Base-by-base conservation (phyloP, 2,329 filamentous ascomycete species). In the Ceratocystiopsis brevicomis region DNA sequence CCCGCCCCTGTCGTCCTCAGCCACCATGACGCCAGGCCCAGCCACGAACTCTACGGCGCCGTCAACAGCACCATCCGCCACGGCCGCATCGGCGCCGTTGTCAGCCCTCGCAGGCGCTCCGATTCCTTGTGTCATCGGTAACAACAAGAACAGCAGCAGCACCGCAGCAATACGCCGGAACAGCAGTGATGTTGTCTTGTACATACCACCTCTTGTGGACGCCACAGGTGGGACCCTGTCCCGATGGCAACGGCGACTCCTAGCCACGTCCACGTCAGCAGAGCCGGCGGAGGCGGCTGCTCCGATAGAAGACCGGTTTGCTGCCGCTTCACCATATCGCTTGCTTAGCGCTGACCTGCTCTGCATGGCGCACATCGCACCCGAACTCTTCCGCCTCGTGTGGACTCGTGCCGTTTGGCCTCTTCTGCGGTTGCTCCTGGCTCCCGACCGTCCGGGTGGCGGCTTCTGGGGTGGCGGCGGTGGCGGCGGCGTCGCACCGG, bases 141-240 rank as follows among this genome's bases (percentile, higher is more conserved):
- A 8, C 38, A 6, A 11, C 13, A 13, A 16, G 3, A 13, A 13
- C 38, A 10, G 14, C 19, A 39, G 13, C 19, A 21, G n/a, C 38
- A 14, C n/a, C 32, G n/a, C 6, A 33, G 19, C 17, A 8, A 38
- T 25, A 50, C 52, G 4, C 37, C 11, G 25, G 25, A 30, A 30
- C 25, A 38, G 30, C 18, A 17, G 35, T 21, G 42, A 38, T 39
- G 34, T 34, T 15, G 46, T 59, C 17, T 57, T 54, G 0, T 61
- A 57, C 47, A 55, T 60, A 40, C 58, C 59, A 15, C 53, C 59
- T 0, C 52, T 61, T 8, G 56, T 57, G 45, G 59, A 61, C 41
- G 54, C 56, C 3, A 55, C 58, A 0, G 57, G 55, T 42, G 57
- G 58, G 13, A 61, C 58, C 8, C 25, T 40, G 10, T 34, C 45